Evolutionary conservation across 169 alveolate species (phyloP).

Genomic region (Plasmodium blacklocki): DNA sequence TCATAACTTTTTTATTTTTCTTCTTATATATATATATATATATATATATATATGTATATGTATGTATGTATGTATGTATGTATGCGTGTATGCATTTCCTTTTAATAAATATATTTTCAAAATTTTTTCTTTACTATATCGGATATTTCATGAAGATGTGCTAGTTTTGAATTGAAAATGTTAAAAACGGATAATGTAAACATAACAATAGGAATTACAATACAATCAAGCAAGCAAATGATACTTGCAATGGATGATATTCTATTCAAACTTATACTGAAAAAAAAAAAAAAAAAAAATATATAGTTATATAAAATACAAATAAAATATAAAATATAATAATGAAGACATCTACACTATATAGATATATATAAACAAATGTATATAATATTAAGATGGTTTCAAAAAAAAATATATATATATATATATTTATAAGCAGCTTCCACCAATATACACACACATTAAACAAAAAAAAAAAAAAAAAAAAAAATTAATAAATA

Average conservation of each 20-base stretch:
- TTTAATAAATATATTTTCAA: not conserved
- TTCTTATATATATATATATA: not conserved
- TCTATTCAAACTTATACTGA: slow-evolving; percentile 31
- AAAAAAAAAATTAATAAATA: no score
- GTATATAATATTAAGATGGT: no score
- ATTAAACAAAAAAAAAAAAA: no score
- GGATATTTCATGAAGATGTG: not conserved
- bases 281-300: not conserved
- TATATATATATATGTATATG: slow-evolving; percentile 1
- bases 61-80: not conserved
- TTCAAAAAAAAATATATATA: no score
- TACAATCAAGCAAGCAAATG: slow-evolving; percentile 64
- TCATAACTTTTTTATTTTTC: no score
- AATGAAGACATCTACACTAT: no score
- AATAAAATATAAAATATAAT: not conserved
- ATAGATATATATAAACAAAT: no score
- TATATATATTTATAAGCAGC: no score
- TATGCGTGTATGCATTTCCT: not conserved
- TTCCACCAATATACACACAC: no score
- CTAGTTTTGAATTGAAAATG: not conserved
- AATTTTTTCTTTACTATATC: slow-evolving; percentile 11
- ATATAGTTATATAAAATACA: not conserved
- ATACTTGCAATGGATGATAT: slow-evolving; percentile 55
- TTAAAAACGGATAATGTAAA: slow-evolving; percentile 34
- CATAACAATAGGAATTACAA: slow-evolving; percentile 32